Base-by-base conservation (phyloP, 2,329 filamentous ascomycete genomes). In the Alternaria sp. region DNA sequence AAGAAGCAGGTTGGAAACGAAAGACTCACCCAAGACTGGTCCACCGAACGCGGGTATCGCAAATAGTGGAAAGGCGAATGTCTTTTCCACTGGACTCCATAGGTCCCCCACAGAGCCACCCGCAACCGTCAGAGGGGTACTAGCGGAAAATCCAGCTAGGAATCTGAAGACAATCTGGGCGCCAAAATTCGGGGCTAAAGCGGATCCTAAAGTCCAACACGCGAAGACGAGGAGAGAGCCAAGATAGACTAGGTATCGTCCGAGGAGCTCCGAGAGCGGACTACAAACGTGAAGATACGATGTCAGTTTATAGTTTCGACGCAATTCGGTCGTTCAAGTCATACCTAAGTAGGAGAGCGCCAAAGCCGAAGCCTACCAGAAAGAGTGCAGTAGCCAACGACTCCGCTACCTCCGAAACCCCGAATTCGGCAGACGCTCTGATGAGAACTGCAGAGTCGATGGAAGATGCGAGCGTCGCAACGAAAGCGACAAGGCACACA, bases 371-470 rank as follows among this genome's bases (percentile, higher is more conserved):
- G 3, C 86, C 83, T 6, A 73, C 55, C 3, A 87, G 66, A 10
- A 85, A 78, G 28, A 86, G 66, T 0, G 82, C 79, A 3, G 84
- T 82, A n/a, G 84, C 84, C 1, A 86, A 75, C 6, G 79, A 81
- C 21, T 81, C 73, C 4, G 84, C 81, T 63, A 84, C 80, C 28
- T 69, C 73, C 28, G 80, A 77, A 4, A 85, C 80, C 4, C 78
- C 67, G 56, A 85, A 85, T 11, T 85, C 77, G 3, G 77, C 57
- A 12, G 85, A 81, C 2, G 91, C 85, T 63, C 85, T 81, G 0
- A 78, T 77, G 0, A 86, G 65, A 1, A 84, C 83, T 0, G 81
- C 81, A 1, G 84, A 83, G 58, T 88, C 85, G 44, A 88, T 86
- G 0, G 85, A 83, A 5, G 83, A 85, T 0, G 86, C 85, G 1